Base-by-base conservation (phyloP, 202 grass and related monocot genomes). In the Carex arenaria region DNA sequence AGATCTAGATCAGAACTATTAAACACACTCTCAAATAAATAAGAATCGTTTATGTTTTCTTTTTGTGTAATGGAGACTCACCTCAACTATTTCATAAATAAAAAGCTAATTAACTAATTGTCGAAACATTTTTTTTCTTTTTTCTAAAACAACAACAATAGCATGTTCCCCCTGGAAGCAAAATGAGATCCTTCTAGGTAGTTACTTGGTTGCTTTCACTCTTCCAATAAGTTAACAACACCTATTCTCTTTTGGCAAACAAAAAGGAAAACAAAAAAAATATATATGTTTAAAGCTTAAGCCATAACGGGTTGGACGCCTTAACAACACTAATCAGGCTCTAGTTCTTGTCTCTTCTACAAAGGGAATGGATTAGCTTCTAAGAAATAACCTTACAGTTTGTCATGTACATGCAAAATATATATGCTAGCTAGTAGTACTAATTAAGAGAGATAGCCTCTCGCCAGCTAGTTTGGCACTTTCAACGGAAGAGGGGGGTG, bases 201-300 rank as follows among this genome's bases (percentile, higher is more conserved):
- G 72, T 28, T 76, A 57, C 28, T 36, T 34, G 51, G 72, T 57
- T 56, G 72, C 72, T 76, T 76, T 57, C 72, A 56, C 72, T 76
- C 72, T 76, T 76, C 72, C 26, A 76, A 31, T 31, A 76, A 76
- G 51, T n/a, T 76, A 55, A 31, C 5, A 53, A 17, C 0, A 54
- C 31, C 4, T 32, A 56, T 6, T 53, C 51, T 53, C 15, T 57
- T 76, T 76, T 76, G 51, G 52, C 26, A 76, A 74, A 26, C 26
- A 26, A 26, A 26, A 26, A 26, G 26, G 26, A 1, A 76, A 19
- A 61, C 22, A 75, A 30, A 26, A n/a, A n/a, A n/a, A n/a, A n/a
- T n/a, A n/a, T 12, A 6, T 19, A 51, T 26, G 14, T 23, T 30
- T 47, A 18, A 55, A 75, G 49, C 45, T 74, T 74, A 31, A 31